Conservation (phyloP, 371 early-diverging fungal species). For the Syncephalastrum monosporum region DNA sequence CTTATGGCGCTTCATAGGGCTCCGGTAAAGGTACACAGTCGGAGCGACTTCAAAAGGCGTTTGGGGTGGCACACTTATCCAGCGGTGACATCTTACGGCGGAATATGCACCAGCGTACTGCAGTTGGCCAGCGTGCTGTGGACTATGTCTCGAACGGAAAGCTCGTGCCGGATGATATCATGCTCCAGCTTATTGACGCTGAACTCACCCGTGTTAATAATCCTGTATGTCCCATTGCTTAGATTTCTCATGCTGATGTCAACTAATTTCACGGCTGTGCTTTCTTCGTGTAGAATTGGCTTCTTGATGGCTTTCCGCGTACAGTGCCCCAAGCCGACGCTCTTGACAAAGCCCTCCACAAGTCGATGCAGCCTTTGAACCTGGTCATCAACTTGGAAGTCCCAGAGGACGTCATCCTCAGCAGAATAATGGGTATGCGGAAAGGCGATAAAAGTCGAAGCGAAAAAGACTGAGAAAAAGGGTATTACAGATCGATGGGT, state of each 20-base stretch:
- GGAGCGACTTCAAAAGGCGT: conserved; percentile 65
- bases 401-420: conserved; percentile 87
- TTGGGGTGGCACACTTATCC: conserved; percentile 68
- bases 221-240: conserved; percentile 28
- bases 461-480: not conserved
- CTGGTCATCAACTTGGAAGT: conserved; percentile 89
- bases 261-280: no score
- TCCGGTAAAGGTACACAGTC: conserved; percentile 91
- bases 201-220: conserved; percentile 59
- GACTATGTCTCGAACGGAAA: conserved; percentile 53
- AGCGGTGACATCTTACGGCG: conserved; percentile 84
- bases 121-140: conserved; percentile 65
- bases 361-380: conserved; percentile 65
- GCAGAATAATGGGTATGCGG: conserved; percentile 77
- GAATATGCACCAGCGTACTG: conserved; percentile 71
- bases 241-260: no score
- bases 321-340: conserved; percentile 84
- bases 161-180: conserved; percentile 78
- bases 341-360: conserved; percentile 66
- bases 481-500: conserved; percentile 83
- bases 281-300: conserved; percentile 57
- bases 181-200: conserved; percentile 71
- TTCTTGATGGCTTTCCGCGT: conserved; percentile 98
- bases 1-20: conserved; percentile 47
- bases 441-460: not conserved